Conservation (phyloP, 306 rosid genomes). For the Inga leiocalycina region DNA sequence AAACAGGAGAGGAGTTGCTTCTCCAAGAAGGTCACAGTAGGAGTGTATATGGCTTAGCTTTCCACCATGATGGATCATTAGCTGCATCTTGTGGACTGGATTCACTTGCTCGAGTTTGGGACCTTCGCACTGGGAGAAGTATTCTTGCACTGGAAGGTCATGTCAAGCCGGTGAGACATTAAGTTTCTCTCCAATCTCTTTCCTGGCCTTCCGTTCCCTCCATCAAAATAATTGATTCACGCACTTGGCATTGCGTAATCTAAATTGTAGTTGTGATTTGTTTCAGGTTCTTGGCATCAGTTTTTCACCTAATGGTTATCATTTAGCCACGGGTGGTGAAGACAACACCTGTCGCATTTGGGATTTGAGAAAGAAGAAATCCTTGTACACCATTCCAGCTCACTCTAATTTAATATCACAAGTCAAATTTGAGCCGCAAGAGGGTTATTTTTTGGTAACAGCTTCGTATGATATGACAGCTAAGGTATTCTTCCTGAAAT, state of each 20-base stretch:
- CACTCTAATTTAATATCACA: constrained; percentile 90
- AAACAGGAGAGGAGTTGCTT: constrained; percentile 86
- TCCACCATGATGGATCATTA: constrained; percentile 88
- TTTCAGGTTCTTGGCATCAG: constrained; percentile 80
- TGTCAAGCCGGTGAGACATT: constrained; percentile 76
- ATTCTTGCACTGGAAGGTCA: constrained; percentile 96
- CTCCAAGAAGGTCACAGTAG: constrained; percentile 99
- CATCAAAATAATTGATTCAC: constrained; percentile 2
- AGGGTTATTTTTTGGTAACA: constrained; percentile 93
- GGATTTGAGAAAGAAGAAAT: constrained; percentile 94
- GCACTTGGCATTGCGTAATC: background rate
- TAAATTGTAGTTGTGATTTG: constrained; percentile 28
- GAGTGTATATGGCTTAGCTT: constrained; percentile 76
- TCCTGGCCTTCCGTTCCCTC: background rate
- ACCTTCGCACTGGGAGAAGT: constrained; percentile 91
- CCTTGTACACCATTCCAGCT: constrained; percentile 85
- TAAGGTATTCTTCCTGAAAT: constrained; percentile 57
- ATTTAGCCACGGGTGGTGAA: constrained; percentile 90
- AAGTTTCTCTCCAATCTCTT: background rate
- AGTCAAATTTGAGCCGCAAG: constrained; percentile 93
- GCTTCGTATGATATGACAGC: constrained; percentile 94
- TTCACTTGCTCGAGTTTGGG: constrained; percentile 92
- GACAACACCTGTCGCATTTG: constrained; percentile 92
- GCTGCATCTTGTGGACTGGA: constrained; percentile 95
- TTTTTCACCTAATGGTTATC: constrained; percentile 89